Evolutionary conservation across 441 rosid species (phyloP), one percentile per base, ranked within the genome.

Genomic region (Mallotus japonicus): DNA sequence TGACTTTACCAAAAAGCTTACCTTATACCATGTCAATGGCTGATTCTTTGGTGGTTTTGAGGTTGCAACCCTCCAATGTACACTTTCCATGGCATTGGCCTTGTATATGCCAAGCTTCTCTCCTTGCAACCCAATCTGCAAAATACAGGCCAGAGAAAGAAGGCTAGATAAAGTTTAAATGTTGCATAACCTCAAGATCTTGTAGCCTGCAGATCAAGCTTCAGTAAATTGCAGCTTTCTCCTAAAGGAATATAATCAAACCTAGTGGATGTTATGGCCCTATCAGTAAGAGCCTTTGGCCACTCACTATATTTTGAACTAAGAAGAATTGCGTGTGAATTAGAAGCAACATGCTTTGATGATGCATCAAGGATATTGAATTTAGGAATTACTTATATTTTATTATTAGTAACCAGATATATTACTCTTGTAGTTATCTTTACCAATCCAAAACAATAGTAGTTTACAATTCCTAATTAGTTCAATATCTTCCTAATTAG

Each of bases 11-110:
- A 37, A 28, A 50, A 60, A 28, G 32, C 32, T 28, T 85, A 93
- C 98, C 98, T 90, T 95, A 69, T 92, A 92, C 99, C 98, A 95
- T 59, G 92, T 93, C 82, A 93, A 82, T 67, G 98, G 91, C 74
- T 88, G 92, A 53, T 84, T 69, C 77, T 79, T 91, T 14, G 93
- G 99, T 50, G 96, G 97, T 71, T 81, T 81, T 22, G 88, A 69
- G 68, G 92, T 83, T 65, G 87, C 80, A 15, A 84, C 79, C 99
- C 99, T 28, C 32, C 32, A 95, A 22, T 87, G 83, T 49, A 81
- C 85, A 42, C 70, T 78, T 44, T 74, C 73, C 44, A 80, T 55
- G 47, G 83, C 86, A 68, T 82, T 85, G 65, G 87, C 84, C 69
- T 83, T 89, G 82, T 85, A 87, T 69, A 95, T 76, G 19, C 90